These are phyloP conservation scores for Eucommia ulmoides DNA, from an alignment of 257 asterid species.

Conservation along the genomic window DNA sequence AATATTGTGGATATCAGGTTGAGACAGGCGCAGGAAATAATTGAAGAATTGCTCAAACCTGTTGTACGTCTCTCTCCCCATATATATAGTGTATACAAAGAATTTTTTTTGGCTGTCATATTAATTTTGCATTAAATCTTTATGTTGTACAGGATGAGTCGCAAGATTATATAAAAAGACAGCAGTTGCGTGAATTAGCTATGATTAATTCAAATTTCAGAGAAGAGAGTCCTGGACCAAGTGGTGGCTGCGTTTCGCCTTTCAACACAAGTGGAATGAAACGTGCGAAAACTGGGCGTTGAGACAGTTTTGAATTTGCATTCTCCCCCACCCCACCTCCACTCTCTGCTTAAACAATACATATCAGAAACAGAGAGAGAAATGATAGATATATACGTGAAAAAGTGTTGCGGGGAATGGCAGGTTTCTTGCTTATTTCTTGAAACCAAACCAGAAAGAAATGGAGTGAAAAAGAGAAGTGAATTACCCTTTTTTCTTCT, in stretches of 20 bases:
- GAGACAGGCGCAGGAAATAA: slow-evolving; percentile 84
- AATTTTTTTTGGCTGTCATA: too few relatives aligned
- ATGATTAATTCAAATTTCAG: slow-evolving; percentile 80
- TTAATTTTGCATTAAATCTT: not conserved
- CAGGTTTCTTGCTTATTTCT: slow-evolving; percentile 16
- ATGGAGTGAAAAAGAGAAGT: slow-evolving; percentile 1
- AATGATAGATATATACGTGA: slow-evolving; percentile 11
- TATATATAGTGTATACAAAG: too few relatives aligned
- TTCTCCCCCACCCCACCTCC: too few relatives aligned
- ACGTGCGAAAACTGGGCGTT: slow-evolving; percentile 94
- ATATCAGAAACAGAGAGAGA: slow-evolving; percentile 8
- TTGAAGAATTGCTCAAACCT: slow-evolving; percentile 86
- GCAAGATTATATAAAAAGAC: slow-evolving; percentile 84
- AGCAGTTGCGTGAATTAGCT: slow-evolving; percentile 94
- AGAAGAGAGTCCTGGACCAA: slow-evolving; percentile 98
- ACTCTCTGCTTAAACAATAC: slow-evolving; percentile 8
- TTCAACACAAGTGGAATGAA: slow-evolving; percentile 88
- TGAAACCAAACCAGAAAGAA: not conserved
- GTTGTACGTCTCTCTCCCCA: slow-evolving; percentile 45
- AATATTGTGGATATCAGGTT: slow-evolving; percentile 59
- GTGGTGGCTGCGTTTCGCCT: slow-evolving; percentile 91
- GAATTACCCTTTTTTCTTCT: slow-evolving; percentile 7
- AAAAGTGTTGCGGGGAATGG: slow-evolving; percentile 17
- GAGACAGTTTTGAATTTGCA: too few relatives aligned
- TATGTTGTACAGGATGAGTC: slow-evolving; percentile 68